Conservation (phyloP, 768 basidiomycete genomes). For the Lentinula boryana region DNA sequence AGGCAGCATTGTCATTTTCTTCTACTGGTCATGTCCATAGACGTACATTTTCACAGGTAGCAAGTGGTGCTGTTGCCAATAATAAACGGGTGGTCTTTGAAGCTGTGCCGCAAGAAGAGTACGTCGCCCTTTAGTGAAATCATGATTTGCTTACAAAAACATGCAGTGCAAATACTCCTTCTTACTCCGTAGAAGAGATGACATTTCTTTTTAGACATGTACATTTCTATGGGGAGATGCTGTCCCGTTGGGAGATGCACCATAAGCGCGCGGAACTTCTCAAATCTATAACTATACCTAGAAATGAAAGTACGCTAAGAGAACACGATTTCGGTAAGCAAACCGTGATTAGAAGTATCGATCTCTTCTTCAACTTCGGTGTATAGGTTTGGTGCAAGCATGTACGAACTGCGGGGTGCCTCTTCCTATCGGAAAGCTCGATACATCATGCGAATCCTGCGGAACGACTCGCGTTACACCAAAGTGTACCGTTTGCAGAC, state of each 20-base stretch:
- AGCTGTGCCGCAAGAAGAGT: slow-evolving; percentile 12
- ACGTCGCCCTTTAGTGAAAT: not conserved
- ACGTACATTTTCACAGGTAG: slow-evolving; percentile 36
- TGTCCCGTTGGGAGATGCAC: slow-evolving; percentile 68
- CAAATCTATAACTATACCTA: slow-evolving; percentile 40
- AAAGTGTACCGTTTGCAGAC: slow-evolving; percentile 66
- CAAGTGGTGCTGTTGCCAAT: slow-evolving; percentile 18
- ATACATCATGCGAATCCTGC: slow-evolving; percentile 35
- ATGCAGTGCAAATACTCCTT: not conserved
- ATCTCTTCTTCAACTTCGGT: not conserved
- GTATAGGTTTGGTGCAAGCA: slow-evolving; percentile 38
- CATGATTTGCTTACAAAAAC: not conserved
- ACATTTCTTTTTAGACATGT: slow-evolving; percentile 36
- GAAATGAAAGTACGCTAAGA: slow-evolving; percentile 22
- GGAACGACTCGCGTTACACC: slow-evolving; percentile 37
- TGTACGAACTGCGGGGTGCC: slow-evolving; percentile 39
- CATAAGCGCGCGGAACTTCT: slow-evolving; percentile 70
- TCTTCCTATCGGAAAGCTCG: slow-evolving; percentile 23
- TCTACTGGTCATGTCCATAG: slow-evolving; percentile 34
- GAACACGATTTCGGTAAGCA: not conserved
- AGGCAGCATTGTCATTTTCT: slow-evolving; percentile 33
- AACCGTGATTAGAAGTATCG: not conserved
- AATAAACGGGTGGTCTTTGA: slow-evolving; percentile 32
- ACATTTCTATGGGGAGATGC: slow-evolving; percentile 65
- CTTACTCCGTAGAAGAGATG: slow-evolving; percentile 3